phyloP scores from a whole-genome alignment of 495 filamentous ascomycete species.

The Aspergillus funiculosus region DNA sequence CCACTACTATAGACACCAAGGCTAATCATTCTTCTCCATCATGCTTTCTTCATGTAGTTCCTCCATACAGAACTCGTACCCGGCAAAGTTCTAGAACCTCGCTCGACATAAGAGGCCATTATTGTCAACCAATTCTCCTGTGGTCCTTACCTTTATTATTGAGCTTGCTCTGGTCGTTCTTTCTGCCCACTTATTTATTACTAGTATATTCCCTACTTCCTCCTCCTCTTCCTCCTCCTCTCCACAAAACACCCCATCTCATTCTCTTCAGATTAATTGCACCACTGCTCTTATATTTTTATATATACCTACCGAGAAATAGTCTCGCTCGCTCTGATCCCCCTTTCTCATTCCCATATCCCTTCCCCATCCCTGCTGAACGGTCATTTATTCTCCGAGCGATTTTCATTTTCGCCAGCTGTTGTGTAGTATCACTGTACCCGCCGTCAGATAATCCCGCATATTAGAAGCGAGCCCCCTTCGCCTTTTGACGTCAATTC shows the following conservation, averaged over 20 bases:
- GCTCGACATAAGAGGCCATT: background rate
- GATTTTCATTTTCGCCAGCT: constrained; percentile 10
- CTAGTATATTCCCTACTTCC: background rate
- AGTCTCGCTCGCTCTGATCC: background rate
- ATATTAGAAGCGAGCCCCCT: constrained; percentile 3
- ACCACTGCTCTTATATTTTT: constrained; percentile 6
- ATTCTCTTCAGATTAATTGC: background rate
- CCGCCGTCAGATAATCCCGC: constrained; percentile 18
- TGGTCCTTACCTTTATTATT: background rate
- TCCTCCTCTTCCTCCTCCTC: background rate
- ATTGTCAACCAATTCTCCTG: no score
- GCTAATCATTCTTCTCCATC: constrained; percentile 3
- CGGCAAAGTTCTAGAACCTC: constrained; percentile 4
- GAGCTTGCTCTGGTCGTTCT: background rate
- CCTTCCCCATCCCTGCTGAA: constrained; percentile 9
- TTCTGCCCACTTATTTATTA: constrained; percentile 8
- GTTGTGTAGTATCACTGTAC: constrained; percentile 5
- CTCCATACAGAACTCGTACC: no score
- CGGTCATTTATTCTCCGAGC: constrained; percentile 14
- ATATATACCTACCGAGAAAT: background rate
- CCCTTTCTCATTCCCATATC: constrained; percentile 3
- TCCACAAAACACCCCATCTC: background rate
- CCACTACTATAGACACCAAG: constrained; percentile 1
- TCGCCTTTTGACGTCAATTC: constrained; percentile 5
- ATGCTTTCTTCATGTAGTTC: background rate